Percentiles rank a stretch among this genome's conserved stretches.
Conservation (phyloP, 257 asterid species). For the Fraxinus pennsylvanica region DNA sequence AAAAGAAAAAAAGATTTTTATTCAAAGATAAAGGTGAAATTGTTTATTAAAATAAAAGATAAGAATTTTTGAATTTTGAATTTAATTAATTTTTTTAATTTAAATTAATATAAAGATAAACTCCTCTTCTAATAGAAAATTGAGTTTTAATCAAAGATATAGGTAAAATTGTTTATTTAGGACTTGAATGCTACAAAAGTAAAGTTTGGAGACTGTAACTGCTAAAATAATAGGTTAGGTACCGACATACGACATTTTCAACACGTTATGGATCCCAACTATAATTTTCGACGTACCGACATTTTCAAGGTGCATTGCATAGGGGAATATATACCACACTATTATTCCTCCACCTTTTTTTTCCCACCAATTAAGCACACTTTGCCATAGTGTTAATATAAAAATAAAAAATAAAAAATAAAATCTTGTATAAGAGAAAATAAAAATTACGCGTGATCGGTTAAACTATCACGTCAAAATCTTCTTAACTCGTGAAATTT, state of each 20-base stretch:
- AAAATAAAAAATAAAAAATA: not conserved
- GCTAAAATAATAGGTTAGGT: not conserved
- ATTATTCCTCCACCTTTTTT: not conserved
- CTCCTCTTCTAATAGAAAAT: too few species aligned
- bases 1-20: not conserved
- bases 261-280: not conserved
- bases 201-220: not conserved
- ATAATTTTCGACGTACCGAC: not conserved
- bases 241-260: not conserved
- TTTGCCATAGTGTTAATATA: not conserved
- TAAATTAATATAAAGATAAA: too few species aligned
- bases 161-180: not conserved
- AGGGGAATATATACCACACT: not conserved
- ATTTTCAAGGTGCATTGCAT: too few species aligned
- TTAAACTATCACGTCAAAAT: too few species aligned
- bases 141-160: not conserved
- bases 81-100: not conserved
- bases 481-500: too few species aligned
- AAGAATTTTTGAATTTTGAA: not conserved
- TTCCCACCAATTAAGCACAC: conserved; percentile 30
- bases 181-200: not conserved
- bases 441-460: too few species aligned
- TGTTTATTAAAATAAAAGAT: too few species aligned
- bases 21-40: not conserved
- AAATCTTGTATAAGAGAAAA: not conserved